Evolutionary conservation across 768 basidiomycete species (phyloP), one percentile per base, ranked within the genome.

Genomic region (Collybiopsis luxurians): DNA sequence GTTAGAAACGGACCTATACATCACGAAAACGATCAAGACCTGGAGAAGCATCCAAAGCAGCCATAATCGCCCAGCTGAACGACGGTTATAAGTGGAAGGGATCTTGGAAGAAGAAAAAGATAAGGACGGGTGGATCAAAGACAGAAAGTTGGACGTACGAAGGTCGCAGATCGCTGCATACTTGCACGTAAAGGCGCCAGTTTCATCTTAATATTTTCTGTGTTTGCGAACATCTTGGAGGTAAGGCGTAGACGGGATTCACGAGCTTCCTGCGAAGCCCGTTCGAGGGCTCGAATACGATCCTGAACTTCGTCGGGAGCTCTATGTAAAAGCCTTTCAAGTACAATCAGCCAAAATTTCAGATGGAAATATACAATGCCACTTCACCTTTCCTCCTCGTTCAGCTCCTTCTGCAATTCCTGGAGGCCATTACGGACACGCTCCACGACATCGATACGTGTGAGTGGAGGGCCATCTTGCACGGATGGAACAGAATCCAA

Each of bases 351-450:
- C 11, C 23, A 28, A 19, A 3, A 7, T 12, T 3, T 6, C 27
- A 23, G 15, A 54, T 23, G 11, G 43, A 4, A 26, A 44, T 13
- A 3, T n/a, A 17, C 12, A 19, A 4, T 44, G 11, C 38, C n/a
- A 59, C 55, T 52, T 54, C 63, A 88, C 89, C 75, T 74, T 64
- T 89, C 85, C 40, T 79, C 71, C 27, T 83, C 85, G 39, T 77
- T 77, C 59, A 90, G 66, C 48, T 77, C 82, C 31, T 79, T 73
- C 30, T 72, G 77, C 62, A 91, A 72, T 52, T 84, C 80, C 47
- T 74, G 74, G 10, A 91, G 75, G 5, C 84, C 81, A 63, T 76
- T 74, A 55, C 80, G 79, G 64, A 92, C 80, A 51, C 76, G 82
- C 34, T 71, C 68, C 43, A 92, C 64, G 39, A 84, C 79, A 58